A percentile compares a stretch with the other conserved stretches of the same genome.
Evolutionary conservation across 1,139 yeast species (phyloP).

Genomic region (Geotrichum reessii): DNA sequence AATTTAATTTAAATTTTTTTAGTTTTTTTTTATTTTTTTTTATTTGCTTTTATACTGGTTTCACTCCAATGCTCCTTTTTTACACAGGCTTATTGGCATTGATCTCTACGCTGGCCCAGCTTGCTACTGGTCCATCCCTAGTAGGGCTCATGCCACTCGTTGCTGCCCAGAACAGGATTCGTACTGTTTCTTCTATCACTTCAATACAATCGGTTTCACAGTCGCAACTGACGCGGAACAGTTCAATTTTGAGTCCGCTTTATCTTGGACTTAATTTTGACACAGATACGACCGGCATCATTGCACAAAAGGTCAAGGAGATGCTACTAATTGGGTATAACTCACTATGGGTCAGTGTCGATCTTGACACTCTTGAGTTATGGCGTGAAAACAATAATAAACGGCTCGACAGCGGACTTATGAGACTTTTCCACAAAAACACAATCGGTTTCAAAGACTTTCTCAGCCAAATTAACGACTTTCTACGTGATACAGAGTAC

Average conservation of each 20-base stretch:
- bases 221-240: conserved; percentile 55
- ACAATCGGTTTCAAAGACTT: not conserved
- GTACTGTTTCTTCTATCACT: conserved; percentile 3
- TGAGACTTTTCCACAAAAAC: not conserved
- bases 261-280: conserved; percentile 56
- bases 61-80: not conserved
- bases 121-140: not conserved
- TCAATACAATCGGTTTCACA: conserved; percentile 37
- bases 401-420: not conserved
- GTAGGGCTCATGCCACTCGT: not conserved
- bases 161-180: not conserved
- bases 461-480: not conserved
- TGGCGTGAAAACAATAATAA: conserved; percentile 39
- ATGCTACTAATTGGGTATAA: conserved; percentile 54
- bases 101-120: not conserved
- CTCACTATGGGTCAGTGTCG: conserved; percentile 50
- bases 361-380: conserved; percentile 45
- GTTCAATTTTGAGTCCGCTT: conserved; percentile 54
- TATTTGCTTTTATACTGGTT: not conserved
- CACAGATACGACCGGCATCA: conserved; percentile 45
- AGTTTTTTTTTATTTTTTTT: no score
- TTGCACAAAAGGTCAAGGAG: conserved; percentile 45
- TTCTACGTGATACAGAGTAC: conserved; percentile 45
- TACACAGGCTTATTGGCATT: not conserved
- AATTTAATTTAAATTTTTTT: not conserved